phyloP scores from a whole-genome alignment of 163 green algal genomes.

The Prototheca stagnorum region DNA sequence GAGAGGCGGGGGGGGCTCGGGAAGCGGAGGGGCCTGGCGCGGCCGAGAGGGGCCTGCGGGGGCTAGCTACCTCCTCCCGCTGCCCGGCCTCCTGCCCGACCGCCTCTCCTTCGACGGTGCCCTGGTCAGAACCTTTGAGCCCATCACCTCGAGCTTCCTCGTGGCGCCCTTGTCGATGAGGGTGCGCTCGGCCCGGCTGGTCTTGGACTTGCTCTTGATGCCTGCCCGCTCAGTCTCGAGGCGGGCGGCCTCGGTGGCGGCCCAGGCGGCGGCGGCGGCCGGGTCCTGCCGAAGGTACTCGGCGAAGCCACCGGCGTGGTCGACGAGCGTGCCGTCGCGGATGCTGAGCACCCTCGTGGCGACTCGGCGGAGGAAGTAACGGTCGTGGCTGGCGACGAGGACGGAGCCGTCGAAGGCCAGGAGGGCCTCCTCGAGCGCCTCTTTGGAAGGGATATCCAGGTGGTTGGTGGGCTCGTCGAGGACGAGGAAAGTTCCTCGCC shows the following conservation, averaged over 20 bases:
- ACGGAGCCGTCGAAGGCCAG: slow-evolving; percentile 71
- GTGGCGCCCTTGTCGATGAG: too few relatives aligned
- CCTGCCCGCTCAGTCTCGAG: neutral
- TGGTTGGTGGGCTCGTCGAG: slow-evolving; percentile 81
- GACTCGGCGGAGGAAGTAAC: slow-evolving; percentile 91
- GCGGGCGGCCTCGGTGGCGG: neutral
- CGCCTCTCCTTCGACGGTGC: too few relatives aligned
- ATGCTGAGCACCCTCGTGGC: slow-evolving; percentile 77
- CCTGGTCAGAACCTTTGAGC: too few relatives aligned
- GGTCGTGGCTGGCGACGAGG: slow-evolving; percentile 90
- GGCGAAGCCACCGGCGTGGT: slow-evolving; percentile 69
- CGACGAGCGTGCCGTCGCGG: slow-evolving; percentile 32
- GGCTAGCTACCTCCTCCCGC: too few relatives aligned
- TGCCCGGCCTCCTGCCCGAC: neutral
- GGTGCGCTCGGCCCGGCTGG: neutral
- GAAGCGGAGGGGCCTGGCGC: too few relatives aligned
- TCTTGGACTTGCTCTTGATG: neutral
- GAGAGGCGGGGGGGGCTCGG: too few relatives aligned
- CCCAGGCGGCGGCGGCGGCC: neutral
- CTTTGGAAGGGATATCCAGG: slow-evolving; percentile 94
- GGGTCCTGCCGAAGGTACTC: neutral
- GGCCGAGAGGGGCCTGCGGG: too few relatives aligned
- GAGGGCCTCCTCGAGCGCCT: slow-evolving; percentile 91
- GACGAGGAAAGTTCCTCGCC: slow-evolving; percentile 46
- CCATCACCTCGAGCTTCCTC: too few relatives aligned